phyloP scores from a whole-genome alignment of 2,329 filamentous ascomycete genomes.

The Fusarium sp. region DNA sequence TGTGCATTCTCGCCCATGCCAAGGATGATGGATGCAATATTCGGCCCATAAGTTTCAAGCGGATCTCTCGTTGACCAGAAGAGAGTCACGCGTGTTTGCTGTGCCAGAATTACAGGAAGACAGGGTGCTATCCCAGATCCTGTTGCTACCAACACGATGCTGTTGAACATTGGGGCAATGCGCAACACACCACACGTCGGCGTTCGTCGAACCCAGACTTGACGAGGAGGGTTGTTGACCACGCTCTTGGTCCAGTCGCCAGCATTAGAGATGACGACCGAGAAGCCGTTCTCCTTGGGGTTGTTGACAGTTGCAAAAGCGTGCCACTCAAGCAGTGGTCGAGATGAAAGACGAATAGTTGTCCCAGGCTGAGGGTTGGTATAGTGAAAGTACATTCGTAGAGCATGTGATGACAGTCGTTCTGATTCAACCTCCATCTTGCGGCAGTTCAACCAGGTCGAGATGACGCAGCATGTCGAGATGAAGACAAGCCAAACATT shows the following conservation, averaged over 20 bases:
- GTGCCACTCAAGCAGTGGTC: constrained; percentile 73
- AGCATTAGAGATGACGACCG: constrained; percentile 71
- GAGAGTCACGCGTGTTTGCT: constrained; percentile 58
- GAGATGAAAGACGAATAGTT: constrained; percentile 65
- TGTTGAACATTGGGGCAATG: constrained; percentile 68
- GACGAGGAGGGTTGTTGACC: constrained; percentile 65
- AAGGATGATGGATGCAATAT: constrained; percentile 61
- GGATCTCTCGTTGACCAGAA: constrained; percentile 71
- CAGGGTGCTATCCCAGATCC: constrained; percentile 73
- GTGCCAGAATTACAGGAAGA: constrained; percentile 59
- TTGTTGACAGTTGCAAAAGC: constrained; percentile 74
- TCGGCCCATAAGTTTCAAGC: constrained; percentile 64
- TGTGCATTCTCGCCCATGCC: constrained; percentile 66
- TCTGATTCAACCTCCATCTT: constrained; percentile 69
- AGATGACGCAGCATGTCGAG: constrained; percentile 68
- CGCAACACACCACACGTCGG: constrained; percentile 71
- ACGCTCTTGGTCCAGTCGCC: constrained; percentile 70
- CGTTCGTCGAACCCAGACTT: constrained; percentile 70
- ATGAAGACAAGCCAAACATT: constrained; percentile 70
- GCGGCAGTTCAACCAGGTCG: constrained; percentile 74
- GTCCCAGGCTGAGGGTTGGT: constrained; percentile 55
- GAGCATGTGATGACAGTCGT: constrained; percentile 71
- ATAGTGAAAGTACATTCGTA: constrained; percentile 73
- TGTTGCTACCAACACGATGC: constrained; percentile 70
- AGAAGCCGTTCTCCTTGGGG: constrained; percentile 61